Base-by-base conservation (phyloP, 257 asterid species). In the Capsicum baccatum region DNA sequence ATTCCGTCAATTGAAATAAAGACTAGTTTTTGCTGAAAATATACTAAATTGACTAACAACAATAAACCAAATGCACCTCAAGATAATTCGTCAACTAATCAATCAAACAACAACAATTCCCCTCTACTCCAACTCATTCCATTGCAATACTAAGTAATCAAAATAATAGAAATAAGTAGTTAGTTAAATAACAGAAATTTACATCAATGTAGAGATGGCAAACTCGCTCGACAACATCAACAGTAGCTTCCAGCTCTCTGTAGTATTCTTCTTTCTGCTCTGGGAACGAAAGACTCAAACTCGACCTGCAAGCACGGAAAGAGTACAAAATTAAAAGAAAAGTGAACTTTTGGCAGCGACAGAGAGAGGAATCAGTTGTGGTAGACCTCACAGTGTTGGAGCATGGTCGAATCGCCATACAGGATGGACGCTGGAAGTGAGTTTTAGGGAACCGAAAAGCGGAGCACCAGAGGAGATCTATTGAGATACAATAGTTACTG, bases 181-280 rank as follows among this genome's bases (percentile, higher is more conserved):
- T 26, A 26, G 50, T 15, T 37, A 9, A 70, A 70, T 70, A 16
- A 66, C n/a, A 19, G 37, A 80, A 87, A 84, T 47, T 87, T 91
- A 94, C 99, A 80, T 94, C 95, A 83, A 94, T 92, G 83, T 98
- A 95, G 83, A 95, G 97, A 88, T 83, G 55, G 10, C 13, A 50
- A 50, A 12, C 55, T 50, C 55, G 55, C 55, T 50, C 13, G 11
- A 50, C 55, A 17, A 94, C 98, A 87, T 88, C 89, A 76, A 91
- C 89, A 26, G 99, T 97, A 33, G 96, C 94, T 82, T 88, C 89
- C 78, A 95, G 92, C 86, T 95, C 97, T 62, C 90, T 91, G 56
- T 90, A 88, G 89, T 91, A 91, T 89, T 87, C 88, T 2, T 94
- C 94, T 16, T 93, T 90, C 88, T 87, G 74, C 86, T 91, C 92